Evolutionary conservation across 805 yeast genomes (phyloP).

Genomic region (Myxozyma kluyveri): DNA sequence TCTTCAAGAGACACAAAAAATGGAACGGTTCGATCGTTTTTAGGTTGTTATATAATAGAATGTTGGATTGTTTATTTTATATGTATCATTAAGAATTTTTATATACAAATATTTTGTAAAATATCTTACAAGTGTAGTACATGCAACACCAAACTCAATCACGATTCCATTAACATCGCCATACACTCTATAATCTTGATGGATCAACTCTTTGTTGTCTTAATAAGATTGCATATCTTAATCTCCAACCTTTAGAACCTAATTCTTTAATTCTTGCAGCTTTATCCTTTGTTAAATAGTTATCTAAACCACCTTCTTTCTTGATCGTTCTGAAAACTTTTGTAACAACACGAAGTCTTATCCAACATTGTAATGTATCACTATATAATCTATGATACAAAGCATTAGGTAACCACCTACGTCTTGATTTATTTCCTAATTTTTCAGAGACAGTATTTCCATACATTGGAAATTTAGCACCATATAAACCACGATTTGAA

Average conservation of each 20-base stretch:
- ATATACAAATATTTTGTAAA: too few species aligned
- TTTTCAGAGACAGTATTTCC: constrained; percentile 78
- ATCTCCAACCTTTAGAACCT: constrained; percentile 89
- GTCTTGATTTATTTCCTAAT: constrained; percentile 62
- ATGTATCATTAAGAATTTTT: too few species aligned
- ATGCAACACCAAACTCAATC: too few species aligned
- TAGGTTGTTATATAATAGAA: too few species aligned
- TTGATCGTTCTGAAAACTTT: constrained; percentile 82
- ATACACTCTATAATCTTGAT: too few species aligned
- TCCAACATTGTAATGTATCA: constrained; percentile 59
- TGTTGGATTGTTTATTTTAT: too few species aligned
- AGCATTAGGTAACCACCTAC: constrained; percentile 80
- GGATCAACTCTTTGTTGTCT: too few species aligned
- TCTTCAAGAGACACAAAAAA: too few species aligned
- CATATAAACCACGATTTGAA: constrained; percentile 83
- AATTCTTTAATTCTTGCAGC: constrained; percentile 87
- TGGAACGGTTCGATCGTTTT: too few species aligned
- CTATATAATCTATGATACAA: constrained; percentile 78
- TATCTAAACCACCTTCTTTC: constrained; percentile 93
- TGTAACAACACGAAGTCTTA: constrained; percentile 66
- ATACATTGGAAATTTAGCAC: constrained; percentile 75
- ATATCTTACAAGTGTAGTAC: too few species aligned
- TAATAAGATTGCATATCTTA: constrained; percentile 68
- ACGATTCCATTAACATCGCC: too few species aligned
- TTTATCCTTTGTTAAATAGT: constrained; percentile 79